Evolutionary conservation across 306 rosid genomes (phyloP).

Genomic region (Styphnolobium japonicum): DNA sequence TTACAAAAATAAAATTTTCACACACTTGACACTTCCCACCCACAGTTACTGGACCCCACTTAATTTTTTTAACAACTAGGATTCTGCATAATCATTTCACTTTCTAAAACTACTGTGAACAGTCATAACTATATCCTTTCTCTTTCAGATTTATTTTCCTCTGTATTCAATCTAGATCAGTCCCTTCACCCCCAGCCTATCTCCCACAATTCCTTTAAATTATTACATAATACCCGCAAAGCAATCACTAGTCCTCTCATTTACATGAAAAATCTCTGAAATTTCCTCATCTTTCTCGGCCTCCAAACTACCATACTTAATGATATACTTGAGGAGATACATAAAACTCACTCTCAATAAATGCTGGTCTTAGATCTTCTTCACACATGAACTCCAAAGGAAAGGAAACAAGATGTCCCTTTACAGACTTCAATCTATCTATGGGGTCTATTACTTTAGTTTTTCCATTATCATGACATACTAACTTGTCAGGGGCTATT

Average conservation of each 20-base stretch:
- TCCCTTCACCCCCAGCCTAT: not conserved
- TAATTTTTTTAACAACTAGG: not conserved
- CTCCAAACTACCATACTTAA: constrained; percentile 23
- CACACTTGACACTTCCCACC: no score
- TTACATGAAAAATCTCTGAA: not conserved
- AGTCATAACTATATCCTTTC: not conserved
- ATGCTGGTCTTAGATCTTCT: constrained; percentile 94
- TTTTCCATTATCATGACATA: constrained; percentile 54
- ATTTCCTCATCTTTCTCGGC: not conserved
- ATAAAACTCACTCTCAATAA: constrained; percentile 89
- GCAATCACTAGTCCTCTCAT: not conserved
- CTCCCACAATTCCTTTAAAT: not conserved
- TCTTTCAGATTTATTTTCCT: constrained; percentile 4
- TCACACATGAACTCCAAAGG: constrained; percentile 88
- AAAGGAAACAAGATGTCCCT: constrained; percentile 89
- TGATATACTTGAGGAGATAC: constrained; percentile 85
- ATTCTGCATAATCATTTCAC: constrained; percentile 10
- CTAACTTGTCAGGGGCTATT: constrained; percentile 67
- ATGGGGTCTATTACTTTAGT: constrained; percentile 39
- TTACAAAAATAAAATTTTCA: not conserved
- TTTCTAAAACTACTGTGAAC: not conserved
- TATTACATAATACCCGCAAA: not conserved
- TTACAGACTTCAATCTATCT: constrained; percentile 58
- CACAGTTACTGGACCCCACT: not conserved
- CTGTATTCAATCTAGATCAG: constrained; percentile 4